phyloP scores from a whole-genome alignment of 768 basidiomycete genomes.

The Rhizopogon vulgaris region DNA sequence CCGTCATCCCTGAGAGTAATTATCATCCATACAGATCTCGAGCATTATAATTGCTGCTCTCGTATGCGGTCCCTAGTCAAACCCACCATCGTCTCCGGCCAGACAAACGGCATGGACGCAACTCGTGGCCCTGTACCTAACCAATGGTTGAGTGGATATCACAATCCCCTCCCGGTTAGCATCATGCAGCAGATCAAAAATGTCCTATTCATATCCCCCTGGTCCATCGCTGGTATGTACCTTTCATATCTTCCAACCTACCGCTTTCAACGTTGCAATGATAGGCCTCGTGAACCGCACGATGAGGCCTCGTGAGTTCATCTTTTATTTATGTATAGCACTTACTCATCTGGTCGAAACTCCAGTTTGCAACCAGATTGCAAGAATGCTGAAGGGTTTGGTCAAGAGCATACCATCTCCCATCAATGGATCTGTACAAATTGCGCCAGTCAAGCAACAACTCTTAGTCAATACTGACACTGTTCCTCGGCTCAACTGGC shows the following conservation, averaged over 20 bases:
- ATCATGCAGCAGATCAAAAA: not conserved
- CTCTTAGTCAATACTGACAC: not conserved
- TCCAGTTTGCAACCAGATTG: not conserved
- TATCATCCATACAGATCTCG: conserved; percentile 12
- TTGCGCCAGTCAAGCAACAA: not conserved
- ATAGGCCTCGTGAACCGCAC: not conserved
- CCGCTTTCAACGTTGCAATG: not conserved
- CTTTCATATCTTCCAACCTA: not conserved
- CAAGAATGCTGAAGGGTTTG: not conserved
- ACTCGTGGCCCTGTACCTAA: not conserved
- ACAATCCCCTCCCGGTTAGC: not conserved
- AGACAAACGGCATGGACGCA: not conserved
- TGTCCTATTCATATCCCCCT: too few species aligned
- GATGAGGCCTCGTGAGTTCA: not conserved
- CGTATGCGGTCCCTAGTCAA: not conserved
- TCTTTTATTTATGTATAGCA: not conserved
- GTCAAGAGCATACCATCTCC: not conserved
- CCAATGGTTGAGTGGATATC: not conserved
- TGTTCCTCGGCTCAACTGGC: not conserved
- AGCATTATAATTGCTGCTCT: conserved; percentile 8
- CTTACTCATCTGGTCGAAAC: not conserved
- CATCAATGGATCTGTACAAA: not conserved
- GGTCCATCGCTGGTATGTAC: not conserved
- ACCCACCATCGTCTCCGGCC: not conserved
- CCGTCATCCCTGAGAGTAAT: not conserved